Base-by-base conservation (phyloP, 345 rosid species). In the Euphorbia pulcherrima region DNA sequence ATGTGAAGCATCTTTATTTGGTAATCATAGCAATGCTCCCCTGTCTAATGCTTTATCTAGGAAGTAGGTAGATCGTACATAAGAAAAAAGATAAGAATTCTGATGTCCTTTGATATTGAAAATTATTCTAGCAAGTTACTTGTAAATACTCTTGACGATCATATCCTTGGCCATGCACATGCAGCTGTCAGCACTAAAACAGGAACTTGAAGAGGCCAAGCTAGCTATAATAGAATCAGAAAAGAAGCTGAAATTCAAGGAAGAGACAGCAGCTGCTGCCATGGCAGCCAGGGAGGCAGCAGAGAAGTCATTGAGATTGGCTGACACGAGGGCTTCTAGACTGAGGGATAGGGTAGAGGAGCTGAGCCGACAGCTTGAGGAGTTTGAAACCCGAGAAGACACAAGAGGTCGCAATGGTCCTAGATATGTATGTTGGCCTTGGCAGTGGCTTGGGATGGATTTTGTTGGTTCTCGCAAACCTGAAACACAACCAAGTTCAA, bases 241-340 rank as follows among this genome's bases (percentile, higher is more conserved):
- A 78, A 95, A 88, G 83, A 92, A 92, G 87, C 78, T 95, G 59
- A 95, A 82, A 82, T 90, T 86, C 78, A 92, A 92, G 78, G 98
- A 95, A 84, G 97, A 95, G 81, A 95, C 94, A 0, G 98, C 98
- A 1, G 81, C 83, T 6, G 98, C 99, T 6, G 97, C 99, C 54
- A 95, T 95, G 96, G 91, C 92, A 16, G 99, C 98, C 27, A 92
- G 99, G 74, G 99, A 92, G 69, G 99, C 99, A 40, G 99, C 99
- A 28, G 99, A 90, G 84, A 87, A 86, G 76, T 95, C 99, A 9
- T 80, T 95, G 79, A 81, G 80, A 62, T 71, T 95, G 65, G 99
- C 94, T 11, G 99, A 95, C 82, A 62, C 68, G 72, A 92, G 97
- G 65, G 94, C 98, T 1, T 68, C 89, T n/a, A 84, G 94, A 79